These are phyloP conservation scores for Quercus variabilis DNA, from an alignment of 306 rosid species.

Conservation along the genomic window DNA sequence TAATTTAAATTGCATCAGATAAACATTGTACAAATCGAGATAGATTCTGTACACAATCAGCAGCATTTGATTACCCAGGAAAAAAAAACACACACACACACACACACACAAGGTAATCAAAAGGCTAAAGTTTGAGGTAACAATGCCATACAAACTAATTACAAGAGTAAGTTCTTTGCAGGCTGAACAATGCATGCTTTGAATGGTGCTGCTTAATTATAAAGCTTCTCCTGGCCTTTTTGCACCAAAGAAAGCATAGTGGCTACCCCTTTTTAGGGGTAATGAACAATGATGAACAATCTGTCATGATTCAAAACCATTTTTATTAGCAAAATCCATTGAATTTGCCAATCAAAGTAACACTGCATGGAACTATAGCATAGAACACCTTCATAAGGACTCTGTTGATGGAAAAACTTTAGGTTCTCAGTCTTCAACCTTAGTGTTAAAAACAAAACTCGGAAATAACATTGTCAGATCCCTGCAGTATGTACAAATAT, in stretches of 20 bases:
- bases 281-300: too few species aligned
- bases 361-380: background rate
- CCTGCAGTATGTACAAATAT: slow-evolving; percentile 36
- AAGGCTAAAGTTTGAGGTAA: too few species aligned
- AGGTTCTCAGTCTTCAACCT: slow-evolving; percentile 38
- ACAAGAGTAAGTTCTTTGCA: too few species aligned
- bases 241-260: too few species aligned
- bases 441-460: slow-evolving; percentile 46
- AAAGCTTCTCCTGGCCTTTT: too few species aligned
- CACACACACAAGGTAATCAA: too few species aligned
- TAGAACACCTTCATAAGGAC: background rate
- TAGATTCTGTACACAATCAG: background rate
- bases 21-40: background rate
- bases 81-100: too few species aligned
- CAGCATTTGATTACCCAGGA: background rate
- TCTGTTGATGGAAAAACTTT: background rate
- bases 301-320: background rate
- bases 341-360: background rate
- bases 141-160: too few species aligned
- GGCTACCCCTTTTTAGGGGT: too few species aligned
- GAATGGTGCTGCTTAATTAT: too few species aligned
- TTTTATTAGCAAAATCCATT: background rate
- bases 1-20: background rate
- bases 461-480: slow-evolving; percentile 56
- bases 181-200: too few species aligned